Base-by-base conservation (phyloP, 306 rosid genomes). In the Cicer cuneatum region DNA sequence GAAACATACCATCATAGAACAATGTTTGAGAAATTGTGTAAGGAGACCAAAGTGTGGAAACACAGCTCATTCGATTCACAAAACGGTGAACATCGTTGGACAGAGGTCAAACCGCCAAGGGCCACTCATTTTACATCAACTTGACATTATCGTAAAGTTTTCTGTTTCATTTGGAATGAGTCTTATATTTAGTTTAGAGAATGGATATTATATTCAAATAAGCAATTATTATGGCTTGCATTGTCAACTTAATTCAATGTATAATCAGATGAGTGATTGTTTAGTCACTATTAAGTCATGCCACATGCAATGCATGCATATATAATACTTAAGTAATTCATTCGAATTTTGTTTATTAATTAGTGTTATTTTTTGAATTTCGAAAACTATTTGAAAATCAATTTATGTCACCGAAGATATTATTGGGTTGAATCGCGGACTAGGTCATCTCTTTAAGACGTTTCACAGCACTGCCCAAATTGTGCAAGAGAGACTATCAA, bases 51-150 rank as follows among this genome's bases (percentile, higher is more conserved):
- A 72, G 48, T 48, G 76, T 52, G 49, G 68, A 70, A 48, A 73
- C 88, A 78, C 80, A 81, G 88, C 84, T 83, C 79, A 78, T 73
- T 16, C 7, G 54, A 10, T 13, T 7, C 2, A 24, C 39, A 53
- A 43, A 40, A 13, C 1, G 48, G 80, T 72, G 78, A 66, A 59
- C 53, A 58, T 62, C 54, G 53, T 16, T 35, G 38, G 90, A 85
- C 85, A 77, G 0, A 67, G 66, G 78, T 84, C 90, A 82, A 84
- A 84, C 87, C 80, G 84, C 80, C 84, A 75, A 58, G 67, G 29
- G 37, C 83, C 78, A 80, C 84, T 39, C 72, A 15, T 47, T 73
- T 37, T 12, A 52, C 57, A 13, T 54, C 78, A 12, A 78, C 9
- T 78, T 70, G 73, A 16, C 42, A 6, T 6, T 0, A 2, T 71